Evolutionary conservation across 768 basidiomycete species (phyloP).

Genomic region (Paxillus ammoniavirescens): DNA sequence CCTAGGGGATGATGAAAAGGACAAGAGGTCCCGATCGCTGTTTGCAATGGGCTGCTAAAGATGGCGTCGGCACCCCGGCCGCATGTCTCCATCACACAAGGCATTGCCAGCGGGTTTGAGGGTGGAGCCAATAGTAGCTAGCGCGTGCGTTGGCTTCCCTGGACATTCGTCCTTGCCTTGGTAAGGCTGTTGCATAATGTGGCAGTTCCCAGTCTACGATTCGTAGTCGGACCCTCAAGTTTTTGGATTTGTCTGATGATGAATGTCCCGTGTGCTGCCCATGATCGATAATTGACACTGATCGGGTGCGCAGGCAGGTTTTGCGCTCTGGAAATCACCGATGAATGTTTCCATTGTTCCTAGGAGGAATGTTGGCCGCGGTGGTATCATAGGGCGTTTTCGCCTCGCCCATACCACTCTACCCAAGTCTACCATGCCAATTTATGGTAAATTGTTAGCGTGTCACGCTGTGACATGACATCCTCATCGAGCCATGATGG

Average conservation of each 20-base stretch:
- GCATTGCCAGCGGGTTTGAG: neutral
- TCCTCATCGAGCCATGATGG: neutral
- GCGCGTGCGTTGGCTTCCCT: neutral
- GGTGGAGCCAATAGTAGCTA: neutral
- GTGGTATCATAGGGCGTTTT: constrained; percentile 7
- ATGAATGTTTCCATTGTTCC: neutral
- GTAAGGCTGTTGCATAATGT: neutral
- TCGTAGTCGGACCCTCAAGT: constrained; percentile 8
- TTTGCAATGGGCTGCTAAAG: neutral
- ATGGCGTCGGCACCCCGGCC: constrained; percentile 1
- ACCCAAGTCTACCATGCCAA: too few relatives aligned
- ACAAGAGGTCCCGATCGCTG: neutral
- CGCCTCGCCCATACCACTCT: neutral
- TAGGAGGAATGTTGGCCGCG: neutral
- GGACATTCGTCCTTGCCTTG: neutral
- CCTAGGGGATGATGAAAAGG: neutral
- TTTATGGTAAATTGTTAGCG: neutral
- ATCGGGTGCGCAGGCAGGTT: constrained; percentile 5
- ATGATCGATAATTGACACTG: constrained; percentile 3
- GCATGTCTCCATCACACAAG: neutral
- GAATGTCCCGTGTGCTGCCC: neutral
- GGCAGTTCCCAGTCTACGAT: neutral
- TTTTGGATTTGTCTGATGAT: constrained; percentile 24
- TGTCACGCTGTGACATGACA: neutral
- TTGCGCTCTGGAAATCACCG: neutral